phyloP scores from a whole-genome alignment of 768 basidiomycete species.

The Sarcomyxa edulis region DNA sequence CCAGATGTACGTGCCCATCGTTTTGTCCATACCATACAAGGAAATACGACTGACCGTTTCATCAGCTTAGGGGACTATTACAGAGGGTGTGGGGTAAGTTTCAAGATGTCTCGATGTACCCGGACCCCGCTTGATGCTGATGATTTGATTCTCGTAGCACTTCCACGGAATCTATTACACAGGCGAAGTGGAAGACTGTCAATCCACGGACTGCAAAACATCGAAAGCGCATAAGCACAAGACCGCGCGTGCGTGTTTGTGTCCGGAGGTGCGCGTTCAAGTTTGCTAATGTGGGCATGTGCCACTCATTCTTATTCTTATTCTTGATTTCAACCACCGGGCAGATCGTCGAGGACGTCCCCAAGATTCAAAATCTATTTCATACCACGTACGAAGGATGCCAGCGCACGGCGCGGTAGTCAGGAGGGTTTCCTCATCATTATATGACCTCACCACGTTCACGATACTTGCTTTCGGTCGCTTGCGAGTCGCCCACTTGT shows the following conservation, averaged over 20 bases:
- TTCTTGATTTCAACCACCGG: constrained; percentile 3
- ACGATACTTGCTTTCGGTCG: too few species aligned
- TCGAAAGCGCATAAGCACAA: constrained; percentile 39
- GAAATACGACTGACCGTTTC: background rate
- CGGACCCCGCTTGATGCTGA: constrained; percentile 6
- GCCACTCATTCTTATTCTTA: background rate
- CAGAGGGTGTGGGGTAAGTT: constrained; percentile 43
- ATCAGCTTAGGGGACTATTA: constrained; percentile 42
- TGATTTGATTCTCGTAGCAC: constrained; percentile 24
- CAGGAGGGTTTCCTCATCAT: too few species aligned
- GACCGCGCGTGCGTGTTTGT: constrained; percentile 34
- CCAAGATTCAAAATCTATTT: constrained; percentile 43
- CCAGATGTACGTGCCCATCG: constrained; percentile 7
- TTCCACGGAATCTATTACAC: constrained; percentile 47
- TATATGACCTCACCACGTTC: too few species aligned
- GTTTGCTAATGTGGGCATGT: background rate
- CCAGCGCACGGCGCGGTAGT: constrained; percentile 29
- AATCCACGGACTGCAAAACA: constrained; percentile 30
- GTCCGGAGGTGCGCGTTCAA: constrained; percentile 29
- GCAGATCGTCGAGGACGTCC: constrained; percentile 35
- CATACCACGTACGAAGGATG: constrained; percentile 38
- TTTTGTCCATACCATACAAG: background rate
- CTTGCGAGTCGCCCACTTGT: too few species aligned
- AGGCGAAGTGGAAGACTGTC: constrained; percentile 37
- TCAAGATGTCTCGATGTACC: background rate